phyloP scores from a whole-genome alignment of 768 basidiomycete genomes.

The Termitomyces sp. region DNA sequence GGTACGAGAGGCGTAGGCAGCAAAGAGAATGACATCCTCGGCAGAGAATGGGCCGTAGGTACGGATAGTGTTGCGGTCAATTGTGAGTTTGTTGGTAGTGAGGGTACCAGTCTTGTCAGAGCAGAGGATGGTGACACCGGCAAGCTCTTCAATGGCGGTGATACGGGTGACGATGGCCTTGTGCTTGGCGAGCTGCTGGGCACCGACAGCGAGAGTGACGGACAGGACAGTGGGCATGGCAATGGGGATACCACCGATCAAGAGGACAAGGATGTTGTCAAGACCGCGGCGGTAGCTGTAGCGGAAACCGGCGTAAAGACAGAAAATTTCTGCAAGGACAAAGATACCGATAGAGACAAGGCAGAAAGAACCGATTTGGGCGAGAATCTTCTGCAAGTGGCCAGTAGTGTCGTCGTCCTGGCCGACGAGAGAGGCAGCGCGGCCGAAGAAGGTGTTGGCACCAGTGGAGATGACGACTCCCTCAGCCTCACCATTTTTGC shows the following conservation, averaged over 20 bases:
- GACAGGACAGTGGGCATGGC: conserved; percentile 99
- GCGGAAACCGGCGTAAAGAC: conserved; percentile 88
- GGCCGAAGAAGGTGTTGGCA: conserved; percentile 98
- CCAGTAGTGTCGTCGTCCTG: conserved; percentile 97
- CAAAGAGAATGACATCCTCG: conserved; percentile 89
- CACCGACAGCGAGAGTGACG: conserved; percentile 97
- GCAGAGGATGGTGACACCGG: conserved; percentile 97
- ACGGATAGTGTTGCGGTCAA: conserved; percentile 87
- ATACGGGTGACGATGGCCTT: conserved; percentile 99
- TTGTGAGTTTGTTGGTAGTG: conserved; percentile 99
- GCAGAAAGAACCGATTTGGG: conserved; percentile 97
- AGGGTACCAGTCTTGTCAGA: conserved; percentile 99
- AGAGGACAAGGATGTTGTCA: conserved; percentile 94
- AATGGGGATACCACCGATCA: conserved; percentile 99
- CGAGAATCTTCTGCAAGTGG: conserved; percentile 97
- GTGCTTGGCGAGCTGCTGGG: conserved; percentile 97
- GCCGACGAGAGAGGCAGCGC: conserved; percentile 95
- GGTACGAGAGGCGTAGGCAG: conserved; percentile 94
- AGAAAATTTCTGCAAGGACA: conserved; percentile 89
- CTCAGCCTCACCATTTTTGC: conserved; percentile 98
- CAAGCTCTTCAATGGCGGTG: conserved; percentile 97
- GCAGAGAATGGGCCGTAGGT: conserved; percentile 86
- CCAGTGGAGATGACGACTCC: conserved; percentile 98
- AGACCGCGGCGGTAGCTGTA: conserved; percentile 92
- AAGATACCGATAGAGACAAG: conserved; percentile 94